Percentiles rank a stretch among this genome's conserved stretches.
Conservation (phyloP, 2,329 filamentous ascomycete genomes). For the Xenoacremonium recifei region DNA sequence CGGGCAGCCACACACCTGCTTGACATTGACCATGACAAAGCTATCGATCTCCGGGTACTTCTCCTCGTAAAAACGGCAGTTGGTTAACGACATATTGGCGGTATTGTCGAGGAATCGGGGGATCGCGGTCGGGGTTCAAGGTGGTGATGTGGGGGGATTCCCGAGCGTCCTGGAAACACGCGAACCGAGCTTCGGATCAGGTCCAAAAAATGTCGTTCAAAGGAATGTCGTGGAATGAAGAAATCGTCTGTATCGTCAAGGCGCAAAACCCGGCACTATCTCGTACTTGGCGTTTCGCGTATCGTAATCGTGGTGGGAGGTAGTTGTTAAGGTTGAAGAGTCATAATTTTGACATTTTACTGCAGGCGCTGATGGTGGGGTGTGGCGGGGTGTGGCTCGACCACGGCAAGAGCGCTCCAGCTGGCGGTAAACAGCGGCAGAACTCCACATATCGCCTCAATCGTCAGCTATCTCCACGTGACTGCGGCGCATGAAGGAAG, state of each 20-base stretch:
- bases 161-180: slow-evolving; percentile 23
- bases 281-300: slow-evolving; percentile 21
- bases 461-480: slow-evolving; percentile 33
- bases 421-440: slow-evolving; percentile 3
- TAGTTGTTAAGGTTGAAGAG: slow-evolving; percentile 30
- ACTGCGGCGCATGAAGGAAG: slow-evolving; percentile 21
- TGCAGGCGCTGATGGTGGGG: slow-evolving; percentile 38
- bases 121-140: slow-evolving; percentile 22
- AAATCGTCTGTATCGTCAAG: background rate
- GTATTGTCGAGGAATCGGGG: slow-evolving; percentile 30
- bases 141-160: slow-evolving; percentile 32
- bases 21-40: slow-evolving; percentile 99
- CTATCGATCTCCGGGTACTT: slow-evolving; percentile 94
- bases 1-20: slow-evolving; percentile 65
- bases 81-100: slow-evolving; percentile 88
- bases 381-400: slow-evolving; percentile 37
- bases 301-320: slow-evolving; percentile 20
- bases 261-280: slow-evolving; percentile 10
- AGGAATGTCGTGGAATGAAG: too few species aligned
- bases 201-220: slow-evolving; percentile 11
- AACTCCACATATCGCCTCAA: slow-evolving; percentile 4
- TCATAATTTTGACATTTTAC: slow-evolving; percentile 46
- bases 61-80: slow-evolving; percentile 97
- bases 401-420: slow-evolving; percentile 29
- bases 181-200: slow-evolving; percentile 15